Evolutionary conservation across 345 rosid species (phyloP).

Genomic region (Odontarrhena argentea): DNA sequence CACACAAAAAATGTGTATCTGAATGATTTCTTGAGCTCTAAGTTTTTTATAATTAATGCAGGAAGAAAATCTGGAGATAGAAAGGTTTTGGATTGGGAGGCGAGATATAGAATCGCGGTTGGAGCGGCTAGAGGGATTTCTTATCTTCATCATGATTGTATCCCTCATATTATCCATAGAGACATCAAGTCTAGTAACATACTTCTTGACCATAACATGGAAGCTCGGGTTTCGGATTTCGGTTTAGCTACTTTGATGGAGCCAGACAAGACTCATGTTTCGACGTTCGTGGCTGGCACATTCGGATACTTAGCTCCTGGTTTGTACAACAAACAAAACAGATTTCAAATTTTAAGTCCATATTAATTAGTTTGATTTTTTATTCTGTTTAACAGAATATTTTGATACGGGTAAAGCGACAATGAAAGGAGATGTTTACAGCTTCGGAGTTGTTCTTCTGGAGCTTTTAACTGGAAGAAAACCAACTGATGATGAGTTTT

Average conservation of each 20-base stretch:
- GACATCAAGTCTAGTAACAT: conserved; percentile 86
- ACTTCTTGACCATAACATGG: conserved; percentile 79
- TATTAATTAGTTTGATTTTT: no score
- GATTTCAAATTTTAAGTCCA: no score
- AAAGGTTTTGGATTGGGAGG: conserved; percentile 59
- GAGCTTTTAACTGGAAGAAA: conserved; percentile 81
- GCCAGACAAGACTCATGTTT: conserved; percentile 81
- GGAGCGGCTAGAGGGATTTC: conserved; percentile 90
- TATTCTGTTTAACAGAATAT: conserved; percentile 77
- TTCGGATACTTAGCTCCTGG: conserved; percentile 91
- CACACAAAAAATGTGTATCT: neutral
- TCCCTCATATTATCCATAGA: conserved; percentile 87
- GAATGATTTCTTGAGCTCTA: conserved; percentile 6
- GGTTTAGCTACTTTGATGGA: conserved; percentile 84
- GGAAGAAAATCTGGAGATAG: conserved; percentile 49
- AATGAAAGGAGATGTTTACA: conserved; percentile 80
- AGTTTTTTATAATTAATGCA: conserved; percentile 36
- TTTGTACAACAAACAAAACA: no score
- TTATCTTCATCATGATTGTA: conserved; percentile 87
- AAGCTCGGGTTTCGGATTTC: conserved; percentile 82
- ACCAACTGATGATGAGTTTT: conserved; percentile 77
- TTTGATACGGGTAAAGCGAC: conserved; percentile 85
- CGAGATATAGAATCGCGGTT: conserved; percentile 67
- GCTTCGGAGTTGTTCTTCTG: conserved; percentile 78
- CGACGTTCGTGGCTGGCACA: conserved; percentile 81